These are phyloP conservation scores for Phialophora macrospora DNA, from an alignment of 2,329 filamentous ascomycete species.

Conservation along the genomic window DNA sequence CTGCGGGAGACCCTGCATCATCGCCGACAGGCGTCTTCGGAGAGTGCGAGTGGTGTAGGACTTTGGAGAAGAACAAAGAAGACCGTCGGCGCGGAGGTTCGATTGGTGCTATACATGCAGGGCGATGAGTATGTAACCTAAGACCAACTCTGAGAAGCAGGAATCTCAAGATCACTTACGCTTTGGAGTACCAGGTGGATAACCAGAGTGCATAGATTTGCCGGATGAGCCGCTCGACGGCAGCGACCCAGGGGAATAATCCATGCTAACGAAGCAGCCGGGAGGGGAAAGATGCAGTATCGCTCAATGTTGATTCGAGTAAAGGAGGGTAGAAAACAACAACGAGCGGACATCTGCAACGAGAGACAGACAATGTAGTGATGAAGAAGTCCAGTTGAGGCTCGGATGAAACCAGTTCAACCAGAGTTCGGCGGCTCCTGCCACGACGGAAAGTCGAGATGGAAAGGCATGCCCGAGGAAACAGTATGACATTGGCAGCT, in stretches of 20 bases:
- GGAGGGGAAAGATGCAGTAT: conserved; percentile 18
- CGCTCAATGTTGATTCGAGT: conserved; percentile 16
- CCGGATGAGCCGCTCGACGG: conserved; percentile 30
- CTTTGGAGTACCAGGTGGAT: conserved; percentile 35
- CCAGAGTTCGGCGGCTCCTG: not conserved
- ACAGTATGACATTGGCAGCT: not conserved
- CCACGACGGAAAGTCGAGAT: not conserved
- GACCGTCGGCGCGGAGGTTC: conserved; percentile 37
- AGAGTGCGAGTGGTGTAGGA: conserved; percentile 27
- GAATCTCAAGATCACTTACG: conserved; percentile 29
- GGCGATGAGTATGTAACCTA: not conserved
- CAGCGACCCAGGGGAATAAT: conserved; percentile 28
- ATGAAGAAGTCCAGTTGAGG: conserved; percentile 7
- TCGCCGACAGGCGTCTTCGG: conserved; percentile 22
- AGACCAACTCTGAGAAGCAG: not conserved
- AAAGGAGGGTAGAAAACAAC: conserved; percentile 9
- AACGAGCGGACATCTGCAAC: conserved; percentile 34
- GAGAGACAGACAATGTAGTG: conserved; percentile 23
- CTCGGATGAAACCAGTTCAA: not conserved
- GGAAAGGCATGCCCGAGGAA: not conserved
- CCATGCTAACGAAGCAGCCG: conserved; percentile 23
- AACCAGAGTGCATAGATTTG: conserved; percentile 27
- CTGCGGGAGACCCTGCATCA: not conserved
- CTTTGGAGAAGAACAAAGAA: conserved; percentile 36
- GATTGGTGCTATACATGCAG: conserved; percentile 32